Conservation (phyloP, 805 yeast genomes). For the Saccharomycopsis babjevae region DNA sequence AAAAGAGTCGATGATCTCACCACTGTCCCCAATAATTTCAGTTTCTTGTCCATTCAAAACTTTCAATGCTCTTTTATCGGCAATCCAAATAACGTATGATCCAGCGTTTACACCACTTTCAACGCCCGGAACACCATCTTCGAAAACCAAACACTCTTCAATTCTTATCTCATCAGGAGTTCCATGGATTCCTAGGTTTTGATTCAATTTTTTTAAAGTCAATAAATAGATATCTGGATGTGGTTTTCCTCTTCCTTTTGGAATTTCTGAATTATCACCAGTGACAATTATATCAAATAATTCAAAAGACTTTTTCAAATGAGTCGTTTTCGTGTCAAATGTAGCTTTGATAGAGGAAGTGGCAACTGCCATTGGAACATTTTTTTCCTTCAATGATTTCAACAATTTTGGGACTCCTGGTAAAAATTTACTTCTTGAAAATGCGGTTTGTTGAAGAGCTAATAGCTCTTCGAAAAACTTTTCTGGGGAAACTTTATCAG, state of each 20-base stretch:
- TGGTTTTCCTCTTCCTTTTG: conserved; percentile 87
- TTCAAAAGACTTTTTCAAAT: conserved; percentile 52
- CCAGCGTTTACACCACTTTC: conserved; percentile 75
- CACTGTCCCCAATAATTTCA: conserved; percentile 43
- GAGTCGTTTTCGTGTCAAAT: conserved; percentile 62
- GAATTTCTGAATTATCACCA: conserved; percentile 82
- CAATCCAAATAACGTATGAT: conserved; percentile 88
- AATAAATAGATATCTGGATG: conserved; percentile 85
- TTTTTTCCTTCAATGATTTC: conserved; percentile 35
- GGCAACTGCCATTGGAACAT: conserved; percentile 80
- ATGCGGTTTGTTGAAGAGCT: conserved; percentile 39
- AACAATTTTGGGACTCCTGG: conserved; percentile 82
- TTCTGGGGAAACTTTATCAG: conserved; percentile 45
- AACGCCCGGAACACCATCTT: conserved; percentile 93
- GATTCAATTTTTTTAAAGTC: conserved; percentile 66
- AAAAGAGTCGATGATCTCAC: conserved; percentile 45
- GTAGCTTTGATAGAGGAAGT: conserved; percentile 66
- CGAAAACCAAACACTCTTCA: conserved; percentile 81
- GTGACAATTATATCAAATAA: conserved; percentile 60
- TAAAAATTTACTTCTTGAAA: conserved; percentile 57
- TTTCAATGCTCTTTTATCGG: conserved; percentile 62
- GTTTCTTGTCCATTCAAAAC: conserved; percentile 42
- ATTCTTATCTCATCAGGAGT: conserved; percentile 41
- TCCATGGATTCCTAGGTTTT: conserved; percentile 26
- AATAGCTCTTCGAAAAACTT: conserved; percentile 47